phyloP scores from a whole-genome alignment of 2,329 filamentous ascomycete genomes.

The Thermothelomyces thermophilus region DNA sequence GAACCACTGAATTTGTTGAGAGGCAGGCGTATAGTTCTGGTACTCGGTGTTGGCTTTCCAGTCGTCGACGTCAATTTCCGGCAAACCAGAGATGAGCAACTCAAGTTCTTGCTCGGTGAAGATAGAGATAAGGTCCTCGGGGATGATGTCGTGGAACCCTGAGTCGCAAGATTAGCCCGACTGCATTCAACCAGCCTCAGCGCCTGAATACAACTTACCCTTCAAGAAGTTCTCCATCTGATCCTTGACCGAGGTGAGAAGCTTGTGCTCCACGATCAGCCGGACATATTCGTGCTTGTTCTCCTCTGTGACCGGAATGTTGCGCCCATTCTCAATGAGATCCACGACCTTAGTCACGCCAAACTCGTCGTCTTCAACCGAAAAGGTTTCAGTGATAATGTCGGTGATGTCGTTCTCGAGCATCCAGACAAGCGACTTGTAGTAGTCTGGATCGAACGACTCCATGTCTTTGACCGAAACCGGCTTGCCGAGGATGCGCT shows the following conservation, averaged over 20 bases:
- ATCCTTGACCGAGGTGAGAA: conserved; percentile 85
- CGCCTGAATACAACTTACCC: conserved; percentile 42
- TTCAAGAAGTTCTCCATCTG: conserved; percentile 91
- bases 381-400: conserved; percentile 94
- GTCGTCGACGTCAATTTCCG: conserved; percentile 95
- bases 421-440: conserved; percentile 98
- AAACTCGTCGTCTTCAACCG: conserved; percentile 88
- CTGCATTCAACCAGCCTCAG: neutral
- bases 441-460: conserved; percentile 95
- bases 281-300: conserved; percentile 99
- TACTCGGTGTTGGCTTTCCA: conserved; percentile 99
- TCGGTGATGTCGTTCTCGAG: conserved; percentile 97
- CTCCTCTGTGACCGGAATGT: conserved; percentile 90
- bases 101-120: conserved; percentile 99
- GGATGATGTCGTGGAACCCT: conserved; percentile 98
- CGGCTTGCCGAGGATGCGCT: conserved; percentile 87
- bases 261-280: conserved; percentile 85
- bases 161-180: conserved; percentile 15
- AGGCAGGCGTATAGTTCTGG: conserved; percentile 92
- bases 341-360: conserved; percentile 84
- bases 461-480: conserved; percentile 99
- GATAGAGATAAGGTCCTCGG: conserved; percentile 86
- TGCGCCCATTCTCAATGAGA: conserved; percentile 77
- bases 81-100: conserved; percentile 89
- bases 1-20: conserved; percentile 98